phyloP scores from a whole-genome alignment of 192 early-diverging fungal genomes.

The Backusella macrospora region DNA sequence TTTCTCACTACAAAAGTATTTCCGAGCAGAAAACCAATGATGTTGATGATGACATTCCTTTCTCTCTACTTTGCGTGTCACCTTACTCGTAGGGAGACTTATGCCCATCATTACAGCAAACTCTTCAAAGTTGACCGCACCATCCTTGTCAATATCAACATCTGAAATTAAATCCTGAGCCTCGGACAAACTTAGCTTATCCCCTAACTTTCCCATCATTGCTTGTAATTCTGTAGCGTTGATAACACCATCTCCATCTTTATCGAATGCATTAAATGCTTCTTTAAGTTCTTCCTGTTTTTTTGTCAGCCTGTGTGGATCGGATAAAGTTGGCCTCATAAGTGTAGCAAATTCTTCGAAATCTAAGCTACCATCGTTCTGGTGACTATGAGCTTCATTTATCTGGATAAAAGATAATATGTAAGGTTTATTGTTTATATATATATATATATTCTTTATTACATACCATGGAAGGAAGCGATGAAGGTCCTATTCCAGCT shows the following conservation, averaged over 20 bases:
- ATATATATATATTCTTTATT: too few species aligned
- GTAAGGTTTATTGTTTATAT: background rate
- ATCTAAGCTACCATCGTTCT: constrained; percentile 58
- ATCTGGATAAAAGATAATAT: background rate
- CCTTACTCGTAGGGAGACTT: background rate
- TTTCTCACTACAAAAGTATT: constrained; percentile 21
- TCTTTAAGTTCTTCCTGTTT: constrained; percentile 35
- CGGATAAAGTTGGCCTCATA: constrained; percentile 48
- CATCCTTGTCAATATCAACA: constrained; percentile 36
- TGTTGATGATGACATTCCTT: constrained; percentile 8
- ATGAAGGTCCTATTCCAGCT: constrained; percentile 52
- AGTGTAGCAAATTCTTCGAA: constrained; percentile 63
- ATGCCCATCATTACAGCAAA: constrained; percentile 42
- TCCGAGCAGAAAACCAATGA: constrained; percentile 23
- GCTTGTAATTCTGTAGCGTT: constrained; percentile 32
- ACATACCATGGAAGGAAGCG: constrained; percentile 60
- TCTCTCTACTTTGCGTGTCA: background rate
- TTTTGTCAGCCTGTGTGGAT: background rate
- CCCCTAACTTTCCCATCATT: constrained; percentile 41
- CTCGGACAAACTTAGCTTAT: constrained; percentile 31
- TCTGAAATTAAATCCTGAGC: constrained; percentile 34
- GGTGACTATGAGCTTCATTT: constrained; percentile 37
- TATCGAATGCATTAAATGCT: constrained; percentile 42
- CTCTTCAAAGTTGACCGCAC: constrained; percentile 41
- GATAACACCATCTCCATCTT: constrained; percentile 37